These are phyloP conservation scores for Dalechampia spathulata DNA, from an alignment of 441 rosid genomes.

Conservation along the genomic window DNA sequence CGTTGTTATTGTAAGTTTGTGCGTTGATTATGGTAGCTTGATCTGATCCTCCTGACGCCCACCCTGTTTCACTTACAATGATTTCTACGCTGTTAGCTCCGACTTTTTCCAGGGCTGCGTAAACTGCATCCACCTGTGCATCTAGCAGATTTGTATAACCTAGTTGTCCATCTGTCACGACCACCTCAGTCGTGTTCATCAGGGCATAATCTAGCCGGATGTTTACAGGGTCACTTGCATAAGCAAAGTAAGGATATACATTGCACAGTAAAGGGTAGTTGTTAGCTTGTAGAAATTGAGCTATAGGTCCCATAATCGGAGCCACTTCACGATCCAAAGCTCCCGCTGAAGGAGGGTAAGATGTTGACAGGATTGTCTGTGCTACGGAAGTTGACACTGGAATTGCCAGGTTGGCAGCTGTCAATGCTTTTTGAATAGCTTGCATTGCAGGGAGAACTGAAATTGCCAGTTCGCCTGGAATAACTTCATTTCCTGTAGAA, in stretches of 20 bases:
- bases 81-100: not conserved
- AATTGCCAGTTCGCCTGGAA: not conserved
- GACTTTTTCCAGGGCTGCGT: constrained; percentile 9
- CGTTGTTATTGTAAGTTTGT: constrained; percentile 13
- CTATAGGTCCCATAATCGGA: not conserved
- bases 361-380: not conserved
- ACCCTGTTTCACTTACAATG: constrained; percentile 14
- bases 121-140: not conserved
- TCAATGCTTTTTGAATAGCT: not conserved
- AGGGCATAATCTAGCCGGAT: constrained; percentile 12
- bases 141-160: constrained; percentile 15
- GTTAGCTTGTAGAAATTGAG: constrained; percentile 1
- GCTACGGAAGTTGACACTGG: not conserved
- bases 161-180: constrained; percentile 4
- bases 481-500: constrained; percentile 17
- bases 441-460: not conserved
- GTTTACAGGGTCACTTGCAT: not conserved
- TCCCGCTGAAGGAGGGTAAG: constrained; percentile 6
- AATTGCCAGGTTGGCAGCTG: not conserved
- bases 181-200: not conserved
- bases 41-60: constrained; percentile 14
- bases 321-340: not conserved
- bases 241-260: constrained; percentile 13
- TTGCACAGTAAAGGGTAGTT: constrained; percentile 12
- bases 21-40: constrained; percentile 11